Evolutionary conservation across 208 protist genomes (phyloP).

Genomic region (Crithidia bombi): DNA sequence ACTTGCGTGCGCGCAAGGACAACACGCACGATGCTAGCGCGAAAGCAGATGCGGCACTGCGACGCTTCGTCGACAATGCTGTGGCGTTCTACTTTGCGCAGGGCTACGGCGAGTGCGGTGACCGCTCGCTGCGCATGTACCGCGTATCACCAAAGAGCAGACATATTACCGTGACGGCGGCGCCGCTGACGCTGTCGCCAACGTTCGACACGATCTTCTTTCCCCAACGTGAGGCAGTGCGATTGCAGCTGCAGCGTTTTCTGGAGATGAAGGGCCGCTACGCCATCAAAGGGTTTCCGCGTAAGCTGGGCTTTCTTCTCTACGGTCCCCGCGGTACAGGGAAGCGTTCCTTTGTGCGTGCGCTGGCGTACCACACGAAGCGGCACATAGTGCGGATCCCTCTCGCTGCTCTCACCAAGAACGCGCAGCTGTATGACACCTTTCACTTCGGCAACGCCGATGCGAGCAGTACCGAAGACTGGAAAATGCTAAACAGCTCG

Average conservation of each 20-base stretch:
- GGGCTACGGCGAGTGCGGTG: conserved; percentile 17
- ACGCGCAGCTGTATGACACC: conserved; percentile 21
- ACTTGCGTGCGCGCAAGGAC: conserved; percentile 23
- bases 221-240: conserved; percentile 5
- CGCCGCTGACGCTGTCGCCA: conserved; percentile 17
- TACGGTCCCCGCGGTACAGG: conserved; percentile 35
- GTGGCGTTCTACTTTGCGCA: conserved; percentile 28
- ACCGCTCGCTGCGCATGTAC: conserved; percentile 19
- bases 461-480: conserved; percentile 7
- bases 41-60: conserved; percentile 19
- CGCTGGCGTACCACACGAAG: conserved; percentile 30
- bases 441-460: conserved; percentile 21
- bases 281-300: conserved; percentile 30
- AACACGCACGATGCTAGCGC: background rate
- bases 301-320: conserved; percentile 32
- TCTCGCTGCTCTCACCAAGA: conserved; percentile 12
- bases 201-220: conserved; percentile 37
- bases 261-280: conserved; percentile 20
- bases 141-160: background rate
- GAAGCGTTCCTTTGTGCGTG: conserved; percentile 36
- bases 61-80: conserved; percentile 31
- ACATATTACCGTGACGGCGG: background rate
- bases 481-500: conserved; percentile 25
- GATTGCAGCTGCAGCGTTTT: conserved; percentile 25
- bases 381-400: conserved; percentile 34